Evolutionary conservation across 1,284 basidiomycete genomes (phyloP).

Genomic region (Puccinia coronata): DNA sequence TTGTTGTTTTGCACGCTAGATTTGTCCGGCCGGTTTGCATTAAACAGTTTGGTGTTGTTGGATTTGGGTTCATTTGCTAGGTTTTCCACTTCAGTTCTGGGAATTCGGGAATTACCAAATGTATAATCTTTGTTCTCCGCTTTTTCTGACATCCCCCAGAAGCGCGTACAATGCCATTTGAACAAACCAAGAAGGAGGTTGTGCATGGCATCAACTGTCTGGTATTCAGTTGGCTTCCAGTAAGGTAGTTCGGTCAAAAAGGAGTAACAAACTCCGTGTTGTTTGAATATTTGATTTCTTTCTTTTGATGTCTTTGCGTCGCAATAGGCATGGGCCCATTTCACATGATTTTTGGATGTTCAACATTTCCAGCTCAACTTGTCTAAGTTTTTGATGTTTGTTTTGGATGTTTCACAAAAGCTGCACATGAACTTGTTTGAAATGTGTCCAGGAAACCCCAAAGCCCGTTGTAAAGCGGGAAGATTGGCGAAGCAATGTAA

Average conservation of each 20-base stretch:
- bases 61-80: no score
- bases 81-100: not conserved
- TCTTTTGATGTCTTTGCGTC: not conserved
- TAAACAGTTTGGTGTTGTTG: no score
- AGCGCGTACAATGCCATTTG: slow-evolving; percentile 10
- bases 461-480: slow-evolving; percentile 44
- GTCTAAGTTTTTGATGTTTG: slow-evolving; percentile 14
- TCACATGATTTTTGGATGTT: not conserved
- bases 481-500: slow-evolving; percentile 38
- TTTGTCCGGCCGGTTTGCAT: no score
- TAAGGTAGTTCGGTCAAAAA: slow-evolving; percentile 21
- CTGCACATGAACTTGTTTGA: slow-evolving; percentile 42
- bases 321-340: slow-evolving; percentile 4
- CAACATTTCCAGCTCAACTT: not conserved
- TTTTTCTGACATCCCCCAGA: slow-evolving; percentile 16
- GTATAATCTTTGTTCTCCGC: not conserved
- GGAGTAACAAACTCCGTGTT: slow-evolving; percentile 31
- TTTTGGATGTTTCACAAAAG: slow-evolving; percentile 21
- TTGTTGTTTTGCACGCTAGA: no score
- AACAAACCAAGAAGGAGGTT: slow-evolving; percentile 38
- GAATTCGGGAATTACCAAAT: no score
- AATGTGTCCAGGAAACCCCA: slow-evolving; percentile 36
- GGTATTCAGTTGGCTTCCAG: slow-evolving; percentile 23
- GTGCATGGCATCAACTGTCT: slow-evolving; percentile 27
- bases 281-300: not conserved